Base-by-base conservation (phyloP, 495 filamentous ascomycete genomes). In the Bathelium albidoporum region DNA sequence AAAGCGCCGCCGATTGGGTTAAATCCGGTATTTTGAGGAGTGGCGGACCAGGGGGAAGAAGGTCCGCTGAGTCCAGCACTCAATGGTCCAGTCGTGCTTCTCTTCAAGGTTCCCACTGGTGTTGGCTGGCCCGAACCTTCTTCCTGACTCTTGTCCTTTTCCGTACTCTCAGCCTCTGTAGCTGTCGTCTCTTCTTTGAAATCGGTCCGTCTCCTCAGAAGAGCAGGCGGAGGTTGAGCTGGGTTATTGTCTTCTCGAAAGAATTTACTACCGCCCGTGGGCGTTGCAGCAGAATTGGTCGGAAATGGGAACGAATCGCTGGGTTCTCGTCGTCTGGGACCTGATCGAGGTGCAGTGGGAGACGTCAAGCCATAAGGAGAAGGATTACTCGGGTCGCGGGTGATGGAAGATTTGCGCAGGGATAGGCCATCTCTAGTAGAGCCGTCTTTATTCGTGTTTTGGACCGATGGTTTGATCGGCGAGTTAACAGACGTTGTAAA, bases 401-500 rank as follows among this genome's bases (percentile, higher is more conserved):
- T 90, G 28, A 95, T 72, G 0, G 90, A 95, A 14, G 82, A 76
- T 74, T 93, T 95, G 60, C 92, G 88, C 82, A 72, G 81, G 80
- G 39, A 80, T 70, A 53, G 24, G 14, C 77, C 80, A 22, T 82
- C 78, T n/a, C 75, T 77, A 29, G 80, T 76, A 43, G 76, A 78
- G 44, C 79, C 82, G 53, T 95, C 90, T 70, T 95, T 92, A 66
- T 81, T 83, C 58, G 78, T 73, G 63, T 80, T 84, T 67, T 87
- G 88, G 45, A 83, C 83, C 7, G 89, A 90, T 16, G 89, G 88
- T 74, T 97, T 97, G 49, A 97, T 77, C 26, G 90, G 86, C 16
- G 94, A 97, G 72, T 97, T 98, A 68, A 98, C 89, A 58, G 93
- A 92, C 45, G 81, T 81, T 32, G 86, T 75, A 74, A 97, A 96